Evolutionary conservation across 306 rosid species (phyloP), one percentile per base, ranked within the genome.

Genomic region (Cotoneaster glaucophyllus): DNA sequence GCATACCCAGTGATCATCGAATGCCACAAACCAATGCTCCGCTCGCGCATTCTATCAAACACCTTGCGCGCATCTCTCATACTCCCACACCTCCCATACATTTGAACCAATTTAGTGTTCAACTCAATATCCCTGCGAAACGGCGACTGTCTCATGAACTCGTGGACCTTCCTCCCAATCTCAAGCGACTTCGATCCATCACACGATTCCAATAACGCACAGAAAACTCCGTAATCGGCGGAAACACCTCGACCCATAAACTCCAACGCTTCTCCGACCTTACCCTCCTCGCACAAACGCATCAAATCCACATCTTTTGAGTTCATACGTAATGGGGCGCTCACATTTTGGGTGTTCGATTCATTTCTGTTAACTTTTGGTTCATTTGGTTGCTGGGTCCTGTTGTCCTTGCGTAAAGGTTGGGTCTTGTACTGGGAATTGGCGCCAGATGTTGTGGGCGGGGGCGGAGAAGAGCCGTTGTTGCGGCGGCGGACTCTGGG

Each of bases 21-120:
- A 77, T 86, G 86, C 98, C 95, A 92, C 24, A 90, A 77, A 31
- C 71, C 59, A 10, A 74, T 48, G 72, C 81, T 75, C 73, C 89
- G 82, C 61, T 85, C 90, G 3, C 78, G 77, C 96, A 94, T 90
- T 86, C 70, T 39, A 82, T 92, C 97, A 28, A 94, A 94, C 93
- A 88, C 85, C 67, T 71, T 63, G 78, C 91, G 93, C 14, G 95
- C 97, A 78, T 84, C 86, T 77, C 77, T 90, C 88, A 84, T 48
- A 54, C 90, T 86, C 72, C 95, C 96, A 61, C 93, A 88, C 22
- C 67, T 70, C 10, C 37, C 53, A 11, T 85, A 94, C 85, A 86
- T n/a, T 12, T 72, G 77, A 10, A 91, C 88, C 85, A 94, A 78
- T 32, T 82, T 81, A 65, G 86, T 75, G 57, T 64, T 73, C 80